Evolutionary conservation across 2,329 filamentous ascomycete genomes (phyloP), one percentile per base, ranked within the genome.

Genomic region (Penicillium polonicum): DNA sequence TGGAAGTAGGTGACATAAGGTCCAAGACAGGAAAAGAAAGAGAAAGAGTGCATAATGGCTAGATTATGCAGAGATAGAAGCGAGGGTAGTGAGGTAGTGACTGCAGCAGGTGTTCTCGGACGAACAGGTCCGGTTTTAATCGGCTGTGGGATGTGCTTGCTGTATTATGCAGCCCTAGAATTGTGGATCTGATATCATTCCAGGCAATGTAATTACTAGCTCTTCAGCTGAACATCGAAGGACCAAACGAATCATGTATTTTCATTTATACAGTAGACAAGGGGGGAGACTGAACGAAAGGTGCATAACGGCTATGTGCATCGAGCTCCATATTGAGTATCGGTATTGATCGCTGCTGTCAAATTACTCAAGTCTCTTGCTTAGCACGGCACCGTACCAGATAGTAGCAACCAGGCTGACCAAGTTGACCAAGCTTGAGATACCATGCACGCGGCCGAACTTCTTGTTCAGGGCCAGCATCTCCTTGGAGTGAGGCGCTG

Each of bases 391-490:
- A 0, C 91, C 93, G 77, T 97, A 97, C 67, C 82, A 86, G 4
- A 95, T 70, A 42, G 88, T 87, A 0, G 87, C 85, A 42, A 88
- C 73, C 48, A 95, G 81, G 0, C 85, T 88, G 2, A 83, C 74
- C 58, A 97, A 71, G 73, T 97, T 97, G 21, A 95, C 73, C 60
- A 95, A 74, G 29, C 89, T 89, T 8, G 91, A 96, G 48, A 90
- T 77, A 6, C 92, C 91, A 74, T 99, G 94, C 57, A 96, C 75
- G 60, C 83, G 84, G 17, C 84, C 85, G 74, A 97, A 97, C 62
- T 80, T 82, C 77, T 86, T 89, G 80, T 93, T 96, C 67, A 96
- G 75, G 9, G 80, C 81, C 65, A 85, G 75, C 92, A 97, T 97
- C 78, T 93, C 90, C 65, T 87, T 82, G 5, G 89, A 94, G 69